phyloP scores from a whole-genome alignment of 805 yeast species.

The Sugiyamaella lignohabitans region DNA sequence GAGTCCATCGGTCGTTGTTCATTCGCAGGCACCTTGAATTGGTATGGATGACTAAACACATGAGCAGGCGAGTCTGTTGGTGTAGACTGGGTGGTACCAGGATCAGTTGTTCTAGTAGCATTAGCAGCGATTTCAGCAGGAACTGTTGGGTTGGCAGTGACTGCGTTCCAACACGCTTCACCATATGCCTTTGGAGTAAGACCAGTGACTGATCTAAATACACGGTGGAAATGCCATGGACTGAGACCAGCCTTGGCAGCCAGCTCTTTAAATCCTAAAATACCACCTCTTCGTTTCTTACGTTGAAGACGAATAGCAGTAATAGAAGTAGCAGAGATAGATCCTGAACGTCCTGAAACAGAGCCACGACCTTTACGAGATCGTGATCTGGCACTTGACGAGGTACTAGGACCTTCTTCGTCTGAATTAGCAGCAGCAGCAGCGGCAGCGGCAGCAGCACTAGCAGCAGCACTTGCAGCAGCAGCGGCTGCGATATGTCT shows the following conservation, averaged over 20 bases:
- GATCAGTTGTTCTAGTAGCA: background rate
- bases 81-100: background rate
- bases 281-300: constrained; percentile 34
- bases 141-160: constrained; percentile 17
- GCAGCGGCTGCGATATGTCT: constrained; percentile 81
- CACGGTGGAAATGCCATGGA: constrained; percentile 93
- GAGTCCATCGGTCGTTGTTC: background rate
- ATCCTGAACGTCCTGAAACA: background rate
- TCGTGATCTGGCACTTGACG: constrained; percentile 13
- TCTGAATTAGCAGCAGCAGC: constrained; percentile 22
- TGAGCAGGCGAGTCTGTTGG: no score
- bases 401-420: constrained; percentile 9
- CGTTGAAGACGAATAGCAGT: constrained; percentile 21
- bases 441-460: constrained; percentile 24
- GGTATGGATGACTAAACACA: background rate
- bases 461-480: constrained; percentile 38
- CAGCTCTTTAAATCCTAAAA: constrained; percentile 64
- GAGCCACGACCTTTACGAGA: background rate
- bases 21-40: background rate
- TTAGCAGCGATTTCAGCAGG: background rate
- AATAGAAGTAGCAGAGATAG: background rate
- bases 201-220: constrained; percentile 79
- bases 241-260: constrained; percentile 77
- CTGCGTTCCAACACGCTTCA: constrained; percentile 56
- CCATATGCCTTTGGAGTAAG: constrained; percentile 86